Evolutionary conservation across 2,329 filamentous ascomycete genomes (phyloP).

Genomic region (Dactylellina drechsleri): DNA sequence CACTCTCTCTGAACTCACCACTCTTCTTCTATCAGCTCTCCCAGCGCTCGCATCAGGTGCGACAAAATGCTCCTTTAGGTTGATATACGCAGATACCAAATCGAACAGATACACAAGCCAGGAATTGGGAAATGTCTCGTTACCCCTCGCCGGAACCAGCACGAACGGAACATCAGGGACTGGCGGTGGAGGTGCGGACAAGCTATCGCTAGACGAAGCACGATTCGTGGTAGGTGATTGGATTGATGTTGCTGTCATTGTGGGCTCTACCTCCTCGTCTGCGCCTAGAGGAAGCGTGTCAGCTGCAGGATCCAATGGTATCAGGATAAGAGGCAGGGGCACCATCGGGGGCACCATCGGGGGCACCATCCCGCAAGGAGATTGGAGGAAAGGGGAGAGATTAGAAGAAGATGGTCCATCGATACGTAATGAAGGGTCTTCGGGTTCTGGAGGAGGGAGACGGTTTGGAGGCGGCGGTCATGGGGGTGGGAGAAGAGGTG

Average conservation of each 20-base stretch:
- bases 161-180: slow-evolving; percentile 65
- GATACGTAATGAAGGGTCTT: slow-evolving; percentile 27
- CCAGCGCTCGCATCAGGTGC: slow-evolving; percentile 77
- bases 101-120: slow-evolving; percentile 75
- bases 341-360: slow-evolving; percentile 33
- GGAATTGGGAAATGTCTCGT: slow-evolving; percentile 79
- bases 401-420: slow-evolving; percentile 40
- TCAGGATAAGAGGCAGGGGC: slow-evolving; percentile 47
- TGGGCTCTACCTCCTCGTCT: slow-evolving; percentile 36
- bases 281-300: slow-evolving; percentile 10
- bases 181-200: slow-evolving; percentile 64
- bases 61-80: slow-evolving; percentile 84
- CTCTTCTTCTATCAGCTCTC: slow-evolving; percentile 76
- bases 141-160: slow-evolving; percentile 63
- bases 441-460: slow-evolving; percentile 21
- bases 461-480: slow-evolving; percentile 40
- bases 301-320: slow-evolving; percentile 30
- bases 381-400: slow-evolving; percentile 50
- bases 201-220: slow-evolving; percentile 76
- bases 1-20: slow-evolving; percentile 81
- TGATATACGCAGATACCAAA: slow-evolving; percentile 81
- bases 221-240: slow-evolving; percentile 91
- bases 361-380: slow-evolving; percentile 36
- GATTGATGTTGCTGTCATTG: slow-evolving; percentile 73
- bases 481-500: slow-evolving; percentile 32